Base-by-base conservation (phyloP, 306 rosid species). In the Medicago lupulina region DNA sequence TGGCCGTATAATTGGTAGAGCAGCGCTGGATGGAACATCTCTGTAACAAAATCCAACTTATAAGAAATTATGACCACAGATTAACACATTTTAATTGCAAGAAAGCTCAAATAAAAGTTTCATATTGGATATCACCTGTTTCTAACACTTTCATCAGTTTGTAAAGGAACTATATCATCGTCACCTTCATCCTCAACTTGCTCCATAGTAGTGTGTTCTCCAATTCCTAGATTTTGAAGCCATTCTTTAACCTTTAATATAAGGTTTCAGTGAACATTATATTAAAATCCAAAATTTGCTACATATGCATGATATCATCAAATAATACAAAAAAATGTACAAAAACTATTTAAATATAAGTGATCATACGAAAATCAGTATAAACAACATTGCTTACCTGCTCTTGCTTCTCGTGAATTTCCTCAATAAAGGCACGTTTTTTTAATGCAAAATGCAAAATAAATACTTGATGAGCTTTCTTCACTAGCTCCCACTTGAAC, bases 191-290 rank as follows among this genome's bases (percentile, higher is more conserved):
- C 97, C 18, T 90, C 97, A 55, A 86, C 98, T 49, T 87, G 99
- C 75, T 66, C 90, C 76, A 90, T 85, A 12, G 88, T 67, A 11
- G 83, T 68, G 70, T 90, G 84, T 64, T 96, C 99, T 82, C 93
- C 99, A 58, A 96, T 92, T 96, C 99, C 99, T 96, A 96, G 99
- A 92, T 92, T 96, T 89, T 90, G 97, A 90, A 96, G 99, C 99
- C 99, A 96, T 89, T 96, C 99, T 96, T 92, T 96, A 90, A 96
- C 99, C 99, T 96, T 82, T 85, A 88, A 90, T 92, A 89, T 85
- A 81, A 91, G 82, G 71, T 90, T 85, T 84, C 89, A 92, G 86
- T 53, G 77, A 83, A 83, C 86, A 87, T 80, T 76, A 79, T 73
- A 96, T 93, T 86, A 93, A 86, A 86, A 76, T 92, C 86, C 88